Conservation (phyloP, 2,329 filamentous ascomycete genomes). For the Penicillium sp. region DNA sequence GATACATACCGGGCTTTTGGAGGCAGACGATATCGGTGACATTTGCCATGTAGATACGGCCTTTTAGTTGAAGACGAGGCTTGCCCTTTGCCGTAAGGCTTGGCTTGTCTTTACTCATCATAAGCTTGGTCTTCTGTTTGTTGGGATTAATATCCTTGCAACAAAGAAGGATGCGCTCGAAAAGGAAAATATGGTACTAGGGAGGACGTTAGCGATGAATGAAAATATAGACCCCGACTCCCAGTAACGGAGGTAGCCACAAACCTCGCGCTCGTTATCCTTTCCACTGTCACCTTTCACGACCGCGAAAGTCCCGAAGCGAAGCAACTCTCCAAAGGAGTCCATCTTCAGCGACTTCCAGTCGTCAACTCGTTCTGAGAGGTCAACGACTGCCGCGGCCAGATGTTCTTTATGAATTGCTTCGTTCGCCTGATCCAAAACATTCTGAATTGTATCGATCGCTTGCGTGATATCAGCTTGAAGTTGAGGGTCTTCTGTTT, state of each 20-base stretch:
- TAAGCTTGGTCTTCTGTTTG: conserved; percentile 72
- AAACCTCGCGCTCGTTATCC: conserved; percentile 87
- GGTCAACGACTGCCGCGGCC: conserved; percentile 79
- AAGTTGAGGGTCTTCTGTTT: conserved; percentile 72
- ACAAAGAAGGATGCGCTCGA: conserved; percentile 91
- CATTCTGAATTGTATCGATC: conserved; percentile 79
- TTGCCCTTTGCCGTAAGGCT: conserved; percentile 74
- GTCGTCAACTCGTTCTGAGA: conserved; percentile 84
- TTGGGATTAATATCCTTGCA: conserved; percentile 92
- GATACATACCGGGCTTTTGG: conserved; percentile 76
- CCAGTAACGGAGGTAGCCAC: conserved; percentile 32
- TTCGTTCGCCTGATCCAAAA: conserved; percentile 84
- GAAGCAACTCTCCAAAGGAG: conserved; percentile 84
- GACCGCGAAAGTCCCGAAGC: conserved; percentile 90
- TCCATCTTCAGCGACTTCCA: conserved; percentile 94
- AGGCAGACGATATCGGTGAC: conserved; percentile 92
- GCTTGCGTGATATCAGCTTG: conserved; percentile 75
- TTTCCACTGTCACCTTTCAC: conserved; percentile 76
- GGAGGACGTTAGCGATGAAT: conserved; percentile 20
- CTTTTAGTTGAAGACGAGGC: conserved; percentile 82
- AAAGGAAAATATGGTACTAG: conserved; percentile 96
- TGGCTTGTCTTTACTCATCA: conserved; percentile 70
- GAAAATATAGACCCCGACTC: not conserved
- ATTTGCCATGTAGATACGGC: conserved; percentile 98
- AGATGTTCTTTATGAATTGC: conserved; percentile 88